Evolutionary conservation across 73 alveolate species (phyloP).

Genomic region (Paramecium tetraurelia): DNA sequence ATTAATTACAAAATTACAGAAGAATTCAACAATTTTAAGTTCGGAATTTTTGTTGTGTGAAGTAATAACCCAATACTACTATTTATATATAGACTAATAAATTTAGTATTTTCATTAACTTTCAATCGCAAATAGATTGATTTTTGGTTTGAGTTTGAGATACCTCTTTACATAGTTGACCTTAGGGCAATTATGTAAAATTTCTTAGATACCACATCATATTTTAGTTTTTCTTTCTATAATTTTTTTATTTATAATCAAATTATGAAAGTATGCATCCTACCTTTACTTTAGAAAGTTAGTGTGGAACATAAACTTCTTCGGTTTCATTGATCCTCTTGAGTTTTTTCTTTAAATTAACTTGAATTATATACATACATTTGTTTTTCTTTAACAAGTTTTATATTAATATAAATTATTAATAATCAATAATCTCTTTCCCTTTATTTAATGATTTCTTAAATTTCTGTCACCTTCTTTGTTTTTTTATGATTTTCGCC

Average conservation of each 20-base stretch:
- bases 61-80: not conserved
- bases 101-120: not conserved
- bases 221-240: not conserved
- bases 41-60: no score
- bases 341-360: not conserved
- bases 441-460: slow-evolving; percentile 25
- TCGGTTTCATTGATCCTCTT: not conserved
- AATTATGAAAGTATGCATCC: not conserved
- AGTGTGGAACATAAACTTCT: not conserved
- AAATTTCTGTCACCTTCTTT: slow-evolving; percentile 35
- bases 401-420: not conserved
- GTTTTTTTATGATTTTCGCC: slow-evolving; percentile 56
- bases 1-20: not conserved
- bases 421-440: not conserved
- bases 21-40: no score
- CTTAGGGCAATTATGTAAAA: slow-evolving; percentile 19
- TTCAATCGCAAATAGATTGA: not conserved
- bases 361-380: no score
- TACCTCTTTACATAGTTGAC: not conserved
- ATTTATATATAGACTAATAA: not conserved
- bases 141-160: slow-evolving; percentile 6
- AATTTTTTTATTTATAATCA: not conserved
- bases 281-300: not conserved
- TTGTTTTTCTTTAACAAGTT: no score
- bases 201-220: slow-evolving; percentile 30